Evolutionary conservation across 805 yeast genomes (phyloP), one percentile per base, ranked within the genome.

Genomic region (Sugiyamaella boreocaroliniensis): DNA sequence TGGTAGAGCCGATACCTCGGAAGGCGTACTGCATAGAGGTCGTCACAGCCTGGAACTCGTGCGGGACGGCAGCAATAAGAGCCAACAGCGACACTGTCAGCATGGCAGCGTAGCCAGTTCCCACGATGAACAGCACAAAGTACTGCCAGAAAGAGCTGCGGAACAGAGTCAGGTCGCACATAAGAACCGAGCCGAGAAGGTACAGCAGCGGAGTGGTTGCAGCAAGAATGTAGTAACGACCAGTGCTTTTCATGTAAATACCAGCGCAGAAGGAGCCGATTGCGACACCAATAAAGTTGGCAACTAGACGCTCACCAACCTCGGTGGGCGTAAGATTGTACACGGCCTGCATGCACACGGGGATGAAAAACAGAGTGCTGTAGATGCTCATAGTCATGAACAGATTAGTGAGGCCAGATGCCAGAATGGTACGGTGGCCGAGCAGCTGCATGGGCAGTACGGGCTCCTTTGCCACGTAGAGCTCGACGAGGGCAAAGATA

Each of bases 11-110:
- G 0, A 89, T 83, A 9, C 92, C 83, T 62, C 95, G 76, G 72
- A 86, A 88, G 0, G 90, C 89, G 66, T 90, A 89, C 63, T 88
- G 95, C 53, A 90, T 86, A 0, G 96, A 86, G 0, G 97, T 89
- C 2, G 92, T 85, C 18, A 89, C 77, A 1, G 97, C 96, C 67
- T 88, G 96, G 62, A 75, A 78, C 49, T 78, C 75, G 19, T 73
- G 67, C 9, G 85, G 82, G 1, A 85, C 93, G 1, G 93, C 79
- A 0, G 93, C 83, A 50, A 88, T 85, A 68, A 88, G 74, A 0
- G 95, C 85, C 37, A 87, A 68, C 47, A 88, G 70, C 0, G 90
- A 81, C 1, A 86, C 79, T 0, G 95, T 87, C 55, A 87, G 73
- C 65, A 81, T 74, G 2, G 79, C 70, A 0, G 95, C 80, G 58